Evolutionary conservation across 2,329 filamentous ascomycete species (phyloP).

Genomic region (Chaetomium globosum): DNA sequence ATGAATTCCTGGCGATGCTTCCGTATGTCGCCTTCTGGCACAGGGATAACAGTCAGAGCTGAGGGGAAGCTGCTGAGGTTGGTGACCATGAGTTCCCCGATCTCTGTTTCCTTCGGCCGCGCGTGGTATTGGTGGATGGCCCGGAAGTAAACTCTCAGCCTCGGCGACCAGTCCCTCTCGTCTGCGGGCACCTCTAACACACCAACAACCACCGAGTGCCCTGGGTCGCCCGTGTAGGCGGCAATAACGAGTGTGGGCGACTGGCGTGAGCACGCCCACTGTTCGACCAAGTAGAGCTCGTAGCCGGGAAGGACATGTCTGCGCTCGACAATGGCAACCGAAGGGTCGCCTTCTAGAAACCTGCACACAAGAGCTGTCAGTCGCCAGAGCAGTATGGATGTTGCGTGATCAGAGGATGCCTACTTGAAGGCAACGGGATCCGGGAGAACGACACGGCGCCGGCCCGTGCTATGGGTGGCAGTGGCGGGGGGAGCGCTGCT

Average conservation of each 20-base stretch:
- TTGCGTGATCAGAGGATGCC: conserved; percentile 32
- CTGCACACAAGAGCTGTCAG: conserved; percentile 42
- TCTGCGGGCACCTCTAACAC: conserved; percentile 82
- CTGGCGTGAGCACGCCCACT: conserved; percentile 92
- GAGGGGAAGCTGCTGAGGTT: conserved; percentile 92
- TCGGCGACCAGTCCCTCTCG: conserved; percentile 75
- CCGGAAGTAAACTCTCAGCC: conserved; percentile 80
- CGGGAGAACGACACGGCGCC: conserved; percentile 58
- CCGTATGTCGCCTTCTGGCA: conserved; percentile 82
- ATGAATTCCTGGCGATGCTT: conserved; percentile 83
- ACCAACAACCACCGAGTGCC: conserved; percentile 75
- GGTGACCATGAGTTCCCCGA: conserved; percentile 89
- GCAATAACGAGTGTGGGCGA: conserved; percentile 91
- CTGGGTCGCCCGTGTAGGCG: conserved; percentile 86
- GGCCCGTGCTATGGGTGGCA: conserved; percentile 36
- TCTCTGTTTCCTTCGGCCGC: conserved; percentile 74
- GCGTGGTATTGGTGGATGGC: conserved; percentile 85
- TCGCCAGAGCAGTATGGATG: neutral
- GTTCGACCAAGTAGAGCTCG: conserved; percentile 91
- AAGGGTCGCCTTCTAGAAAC: conserved; percentile 83
- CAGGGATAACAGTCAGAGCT: conserved; percentile 84
- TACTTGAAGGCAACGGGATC: conserved; percentile 62
- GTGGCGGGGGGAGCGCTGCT: conserved; percentile 35
- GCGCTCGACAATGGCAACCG: conserved; percentile 73
- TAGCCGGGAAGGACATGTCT: conserved; percentile 75